Evolutionary conservation across 805 yeast genomes (phyloP).

Genomic region (Cyberlindnera mississippiensis): DNA sequence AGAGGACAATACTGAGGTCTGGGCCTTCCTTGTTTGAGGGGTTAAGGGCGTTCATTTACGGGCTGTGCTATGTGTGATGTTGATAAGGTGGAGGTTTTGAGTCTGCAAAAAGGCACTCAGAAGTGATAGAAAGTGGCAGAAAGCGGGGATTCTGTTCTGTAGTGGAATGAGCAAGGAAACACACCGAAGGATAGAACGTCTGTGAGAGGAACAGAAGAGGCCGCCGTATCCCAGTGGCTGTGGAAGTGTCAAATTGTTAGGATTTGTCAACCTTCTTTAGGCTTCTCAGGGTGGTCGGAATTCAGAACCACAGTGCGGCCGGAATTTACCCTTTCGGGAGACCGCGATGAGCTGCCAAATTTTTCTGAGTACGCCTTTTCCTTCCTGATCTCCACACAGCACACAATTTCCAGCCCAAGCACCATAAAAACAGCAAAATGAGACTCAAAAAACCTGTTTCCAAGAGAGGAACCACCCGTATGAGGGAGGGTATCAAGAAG

Average conservation of each 20-base stretch:
- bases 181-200: too few species aligned
- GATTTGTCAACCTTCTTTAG: background rate
- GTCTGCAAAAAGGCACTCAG: too few species aligned
- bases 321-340: conserved; percentile 2
- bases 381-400: too few species aligned
- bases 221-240: background rate
- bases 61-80: too few species aligned
- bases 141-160: too few species aligned
- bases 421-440: conserved; percentile 12
- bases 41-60: conserved; percentile 4
- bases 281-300: background rate
- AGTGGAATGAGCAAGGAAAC: too few species aligned
- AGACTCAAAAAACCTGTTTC: conserved; percentile 46
- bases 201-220: too few species aligned
- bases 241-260: background rate
- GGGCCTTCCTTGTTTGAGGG: conserved; percentile 47
- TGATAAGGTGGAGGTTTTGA: too few species aligned
- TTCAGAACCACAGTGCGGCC: conserved; percentile 1
- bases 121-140: too few species aligned
- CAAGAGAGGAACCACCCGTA: conserved; percentile 85
- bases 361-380: too few species aligned
- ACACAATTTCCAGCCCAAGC: background rate
- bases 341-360: conserved; percentile 10
- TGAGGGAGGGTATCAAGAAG: conserved; percentile 95
- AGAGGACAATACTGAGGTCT: conserved; percentile 80